phyloP scores from a whole-genome alignment of 129 eudicot species.

The Pseudognaphalium luteoalbum region DNA sequence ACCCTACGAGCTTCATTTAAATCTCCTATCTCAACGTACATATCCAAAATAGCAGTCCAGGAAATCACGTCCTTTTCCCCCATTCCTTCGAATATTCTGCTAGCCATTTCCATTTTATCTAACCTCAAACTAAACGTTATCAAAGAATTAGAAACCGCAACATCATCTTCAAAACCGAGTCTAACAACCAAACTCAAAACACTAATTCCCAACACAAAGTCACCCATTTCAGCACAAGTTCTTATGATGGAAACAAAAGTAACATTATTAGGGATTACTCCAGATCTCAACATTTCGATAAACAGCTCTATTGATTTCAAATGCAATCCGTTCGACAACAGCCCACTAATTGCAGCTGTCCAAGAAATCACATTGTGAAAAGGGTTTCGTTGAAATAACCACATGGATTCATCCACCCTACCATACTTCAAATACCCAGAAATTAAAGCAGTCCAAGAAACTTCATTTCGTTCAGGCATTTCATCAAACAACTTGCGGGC shows the following conservation, averaged over 20 bases:
- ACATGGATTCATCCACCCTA: conserved; percentile 58
- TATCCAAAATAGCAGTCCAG: conserved; percentile 71
- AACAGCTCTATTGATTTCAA: conserved; percentile 41
- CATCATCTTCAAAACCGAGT: conserved; percentile 52
- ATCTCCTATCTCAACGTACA: conserved; percentile 67
- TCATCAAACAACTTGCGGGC: conserved; percentile 67
- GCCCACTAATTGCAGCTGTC: conserved; percentile 71
- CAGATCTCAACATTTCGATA: conserved; percentile 49
- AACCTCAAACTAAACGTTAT: conserved; percentile 55
- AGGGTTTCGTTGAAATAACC: conserved; percentile 48
- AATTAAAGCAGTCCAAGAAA: conserved; percentile 73
- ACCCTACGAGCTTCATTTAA: conserved; percentile 60
- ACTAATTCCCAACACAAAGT: conserved; percentile 46
- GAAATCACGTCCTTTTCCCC: conserved; percentile 66
- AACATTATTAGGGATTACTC: conserved; percentile 58
- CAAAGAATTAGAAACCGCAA: conserved; percentile 63
- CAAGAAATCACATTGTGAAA: conserved; percentile 55
- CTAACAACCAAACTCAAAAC: conserved; percentile 47
- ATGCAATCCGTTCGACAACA: conserved; percentile 52
- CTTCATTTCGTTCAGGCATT: conserved; percentile 77
- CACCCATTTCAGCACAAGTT: conserved; percentile 52
- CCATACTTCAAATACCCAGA: conserved; percentile 61
- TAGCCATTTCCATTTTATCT: conserved; percentile 41
- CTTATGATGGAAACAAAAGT: conserved; percentile 57
- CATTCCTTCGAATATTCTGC: conserved; percentile 50